Conservation (phyloP, 73 alveolate species). For the Paramecium sonneborni region DNA sequence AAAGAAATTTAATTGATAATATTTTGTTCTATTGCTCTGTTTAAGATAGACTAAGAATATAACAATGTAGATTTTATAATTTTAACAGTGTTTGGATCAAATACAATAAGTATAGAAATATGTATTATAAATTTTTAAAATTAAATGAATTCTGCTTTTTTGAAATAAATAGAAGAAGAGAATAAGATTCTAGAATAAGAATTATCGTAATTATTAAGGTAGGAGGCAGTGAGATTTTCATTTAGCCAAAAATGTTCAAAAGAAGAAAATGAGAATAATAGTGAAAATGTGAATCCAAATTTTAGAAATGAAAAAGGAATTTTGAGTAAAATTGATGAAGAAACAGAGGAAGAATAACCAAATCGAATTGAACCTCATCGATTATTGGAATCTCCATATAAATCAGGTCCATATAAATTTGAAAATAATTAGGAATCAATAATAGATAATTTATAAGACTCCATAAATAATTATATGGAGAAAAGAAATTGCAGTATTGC, state of each 20-base stretch:
- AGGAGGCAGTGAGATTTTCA: conserved; percentile 16
- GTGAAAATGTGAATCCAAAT: conserved; percentile 7
- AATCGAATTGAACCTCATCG: conserved; percentile 33
- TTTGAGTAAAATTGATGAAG: conserved; percentile 9
- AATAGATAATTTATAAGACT: conserved; percentile 6
- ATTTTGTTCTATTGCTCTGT: no score
- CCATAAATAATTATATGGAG: conserved; percentile 13
- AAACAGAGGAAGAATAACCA: neutral
- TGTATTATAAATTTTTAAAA: neutral
- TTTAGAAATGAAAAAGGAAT: neutral
- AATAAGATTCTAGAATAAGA: conserved; percentile 37
- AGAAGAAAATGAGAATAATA: neutral
- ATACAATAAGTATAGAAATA: neutral
- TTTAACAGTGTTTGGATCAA: neutral
- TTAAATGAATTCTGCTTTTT: conserved; percentile 22
- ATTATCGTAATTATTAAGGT: neutral
- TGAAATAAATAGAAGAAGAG: conserved; percentile 41
- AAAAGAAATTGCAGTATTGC: neutral
- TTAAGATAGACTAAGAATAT: no score
- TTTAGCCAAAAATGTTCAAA: neutral
- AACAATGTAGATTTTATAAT: neutral
- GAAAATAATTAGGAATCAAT: neutral
- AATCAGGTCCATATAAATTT: neutral
- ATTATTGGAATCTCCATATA: conserved; percentile 11
- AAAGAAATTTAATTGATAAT: no score